Conservation (phyloP, 2,329 filamentous ascomycete genomes). For the Colletotrichum sp. region DNA sequence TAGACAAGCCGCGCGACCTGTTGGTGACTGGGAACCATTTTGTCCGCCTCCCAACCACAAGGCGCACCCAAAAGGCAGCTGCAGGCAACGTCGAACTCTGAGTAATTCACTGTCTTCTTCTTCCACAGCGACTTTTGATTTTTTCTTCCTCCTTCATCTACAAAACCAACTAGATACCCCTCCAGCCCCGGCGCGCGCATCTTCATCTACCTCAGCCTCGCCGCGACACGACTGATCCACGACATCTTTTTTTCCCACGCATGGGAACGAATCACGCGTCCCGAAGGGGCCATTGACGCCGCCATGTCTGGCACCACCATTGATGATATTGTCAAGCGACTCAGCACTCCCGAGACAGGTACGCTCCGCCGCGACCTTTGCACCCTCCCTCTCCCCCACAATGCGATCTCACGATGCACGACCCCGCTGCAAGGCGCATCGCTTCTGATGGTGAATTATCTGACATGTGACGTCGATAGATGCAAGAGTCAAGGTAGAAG, state of each 20-base stretch:
- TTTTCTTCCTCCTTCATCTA: not conserved
- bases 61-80: not conserved
- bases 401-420: not conserved
- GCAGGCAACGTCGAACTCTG: not conserved
- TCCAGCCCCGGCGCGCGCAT: constrained; percentile 4
- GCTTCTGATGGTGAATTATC: not conserved
- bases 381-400: not conserved
- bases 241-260: constrained; percentile 27
- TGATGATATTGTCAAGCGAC: constrained; percentile 68
- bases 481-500: constrained; percentile 78
- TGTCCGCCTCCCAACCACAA: not conserved
- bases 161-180: constrained; percentile 7
- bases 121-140: not conserved
- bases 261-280: constrained; percentile 40
- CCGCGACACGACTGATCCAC: constrained; percentile 20
- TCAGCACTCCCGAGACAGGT: constrained; percentile 63
- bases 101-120: not conserved
- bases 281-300: constrained; percentile 50
- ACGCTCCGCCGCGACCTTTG: constrained; percentile 27
- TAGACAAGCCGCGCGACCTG: constrained; percentile 11
- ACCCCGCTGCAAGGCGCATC: constrained; percentile 9
- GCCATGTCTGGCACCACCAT: constrained; percentile 66
- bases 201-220: constrained; percentile 7
- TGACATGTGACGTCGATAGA: constrained; percentile 57
- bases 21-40: not conserved